Percentiles rank a stretch among this genome's conserved stretches.
phyloP scores from a whole-genome alignment of 2,329 filamentous ascomycete species.

The Talaromyces sp. region DNA sequence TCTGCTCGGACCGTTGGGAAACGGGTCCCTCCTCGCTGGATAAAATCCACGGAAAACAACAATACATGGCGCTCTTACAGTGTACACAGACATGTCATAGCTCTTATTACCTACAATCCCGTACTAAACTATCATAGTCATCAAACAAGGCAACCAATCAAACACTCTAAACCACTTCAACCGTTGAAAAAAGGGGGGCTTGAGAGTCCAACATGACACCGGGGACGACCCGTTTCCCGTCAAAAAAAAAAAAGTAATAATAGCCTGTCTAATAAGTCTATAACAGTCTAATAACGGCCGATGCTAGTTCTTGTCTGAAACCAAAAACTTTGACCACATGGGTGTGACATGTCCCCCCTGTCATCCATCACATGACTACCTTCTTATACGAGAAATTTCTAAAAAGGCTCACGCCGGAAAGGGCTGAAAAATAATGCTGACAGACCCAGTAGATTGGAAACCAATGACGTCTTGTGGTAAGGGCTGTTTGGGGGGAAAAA shows the following conservation, averaged over 20 bases:
- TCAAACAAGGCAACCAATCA: background rate
- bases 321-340: background rate
- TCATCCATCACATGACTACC: background rate
- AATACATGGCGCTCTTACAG: no score
- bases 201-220: background rate
- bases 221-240: background rate
- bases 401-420: background rate
- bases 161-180: background rate
- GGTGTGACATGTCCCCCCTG: background rate
- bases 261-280: background rate
- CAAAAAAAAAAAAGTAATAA: background rate
- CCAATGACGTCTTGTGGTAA: background rate
- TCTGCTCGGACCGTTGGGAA: background rate
- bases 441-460: background rate
- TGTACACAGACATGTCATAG: no score
- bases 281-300: background rate
- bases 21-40: background rate
- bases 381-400: background rate
- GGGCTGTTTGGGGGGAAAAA: background rate
- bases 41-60: background rate
- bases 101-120: background rate
- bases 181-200: background rate
- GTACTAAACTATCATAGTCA: background rate
- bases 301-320: background rate
- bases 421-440: background rate